These are phyloP conservation scores for Penicillium crustosum DNA, from an alignment of 2,329 filamentous ascomycete genomes.

Conservation along the genomic window DNA sequence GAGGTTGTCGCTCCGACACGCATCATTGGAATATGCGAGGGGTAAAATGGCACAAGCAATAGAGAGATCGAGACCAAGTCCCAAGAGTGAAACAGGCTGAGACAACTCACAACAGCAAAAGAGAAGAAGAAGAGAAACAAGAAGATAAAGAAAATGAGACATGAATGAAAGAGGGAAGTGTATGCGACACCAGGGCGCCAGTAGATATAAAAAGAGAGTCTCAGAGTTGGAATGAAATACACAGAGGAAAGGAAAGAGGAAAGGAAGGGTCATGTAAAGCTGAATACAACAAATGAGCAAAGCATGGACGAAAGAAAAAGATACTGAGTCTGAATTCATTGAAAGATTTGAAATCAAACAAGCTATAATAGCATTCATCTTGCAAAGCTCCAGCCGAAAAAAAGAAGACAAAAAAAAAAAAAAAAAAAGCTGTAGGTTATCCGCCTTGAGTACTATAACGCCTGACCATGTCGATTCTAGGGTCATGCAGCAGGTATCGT, in stretches of 20 bases:
- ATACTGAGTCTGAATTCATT: constrained; percentile 9
- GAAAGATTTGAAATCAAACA: constrained; percentile 8
- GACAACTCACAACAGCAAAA: constrained; percentile 13
- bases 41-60: neutral
- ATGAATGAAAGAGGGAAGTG: constrained; percentile 21
- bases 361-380: constrained; percentile 12
- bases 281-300: constrained; percentile 4
- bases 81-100: constrained; percentile 2
- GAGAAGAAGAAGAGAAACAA: constrained; percentile 12
- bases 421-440: constrained; percentile 21
- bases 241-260: constrained; percentile 3
- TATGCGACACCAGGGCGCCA: constrained; percentile 5
- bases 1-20: neutral
- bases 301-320: neutral
- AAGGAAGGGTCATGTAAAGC: neutral
- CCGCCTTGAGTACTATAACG: constrained; percentile 39
- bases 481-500: constrained; percentile 47
- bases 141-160: constrained; percentile 24
- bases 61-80: neutral
- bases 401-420: constrained; percentile 15
- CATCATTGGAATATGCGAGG: neutral
- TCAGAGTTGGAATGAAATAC: constrained; percentile 7
- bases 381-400: constrained; percentile 4
- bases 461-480: constrained; percentile 37
- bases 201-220: constrained; percentile 5